phyloP scores from a whole-genome alignment of 2,329 filamentous ascomycete species.

The Penicillium polonicum region DNA sequence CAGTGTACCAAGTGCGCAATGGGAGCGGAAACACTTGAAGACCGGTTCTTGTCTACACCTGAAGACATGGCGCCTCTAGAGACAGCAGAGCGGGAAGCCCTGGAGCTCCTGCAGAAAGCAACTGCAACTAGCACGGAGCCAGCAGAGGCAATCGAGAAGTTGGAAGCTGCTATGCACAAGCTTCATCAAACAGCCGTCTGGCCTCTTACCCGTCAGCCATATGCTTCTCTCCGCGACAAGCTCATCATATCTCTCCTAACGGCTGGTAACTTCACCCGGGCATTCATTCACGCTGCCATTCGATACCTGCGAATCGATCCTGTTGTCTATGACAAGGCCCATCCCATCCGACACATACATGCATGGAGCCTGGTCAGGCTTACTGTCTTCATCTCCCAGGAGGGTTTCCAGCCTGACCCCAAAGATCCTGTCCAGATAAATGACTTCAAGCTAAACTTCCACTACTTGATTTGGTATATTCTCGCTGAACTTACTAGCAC shows the following conservation, averaged over 20 bases:
- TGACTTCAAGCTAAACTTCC: constrained; percentile 30
- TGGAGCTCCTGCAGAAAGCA: constrained; percentile 26
- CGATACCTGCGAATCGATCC: constrained; percentile 54
- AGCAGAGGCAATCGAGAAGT: constrained; percentile 32
- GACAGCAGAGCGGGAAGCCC: constrained; percentile 22
- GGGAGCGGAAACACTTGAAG: constrained; percentile 20
- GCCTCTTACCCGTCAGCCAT: constrained; percentile 55
- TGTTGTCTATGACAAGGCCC: constrained; percentile 49
- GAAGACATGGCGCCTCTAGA: constrained; percentile 18
- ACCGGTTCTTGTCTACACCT: constrained; percentile 16
- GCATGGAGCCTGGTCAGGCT: constrained; percentile 36
- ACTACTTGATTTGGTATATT: constrained; percentile 37
- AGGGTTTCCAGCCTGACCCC: constrained; percentile 19
- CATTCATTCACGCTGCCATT: constrained; percentile 53
- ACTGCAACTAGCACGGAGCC: constrained; percentile 19
- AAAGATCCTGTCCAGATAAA: constrained; percentile 20
- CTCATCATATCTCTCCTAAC: constrained; percentile 52
- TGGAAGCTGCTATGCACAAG: constrained; percentile 42
- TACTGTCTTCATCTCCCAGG: constrained; percentile 29
- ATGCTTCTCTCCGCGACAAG: constrained; percentile 54
- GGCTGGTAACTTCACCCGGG: constrained; percentile 44
- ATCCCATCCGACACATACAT: constrained; percentile 57
- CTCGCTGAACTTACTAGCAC: constrained; percentile 28
- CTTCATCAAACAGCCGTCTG: constrained; percentile 45
- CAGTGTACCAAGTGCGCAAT: constrained; percentile 52